phyloP scores from a whole-genome alignment of 2,329 filamentous ascomycete genomes.

The Sporothrix schenckii region DNA sequence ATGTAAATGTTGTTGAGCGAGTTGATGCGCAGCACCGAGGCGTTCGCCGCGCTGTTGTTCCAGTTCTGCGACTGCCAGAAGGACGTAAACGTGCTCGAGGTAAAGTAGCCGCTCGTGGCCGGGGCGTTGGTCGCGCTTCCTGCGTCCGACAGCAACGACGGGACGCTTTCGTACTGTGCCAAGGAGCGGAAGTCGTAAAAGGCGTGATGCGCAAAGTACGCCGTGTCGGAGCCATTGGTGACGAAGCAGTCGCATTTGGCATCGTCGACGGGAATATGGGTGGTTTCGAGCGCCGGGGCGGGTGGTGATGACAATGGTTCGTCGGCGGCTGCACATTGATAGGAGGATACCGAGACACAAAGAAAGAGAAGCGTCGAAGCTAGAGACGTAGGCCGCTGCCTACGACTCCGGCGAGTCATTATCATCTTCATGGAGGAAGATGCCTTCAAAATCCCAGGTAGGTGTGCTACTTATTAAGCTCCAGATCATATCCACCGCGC shows the following conservation, averaged over 20 bases:
- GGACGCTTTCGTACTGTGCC: constrained; percentile 38
- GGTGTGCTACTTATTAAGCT: neutral
- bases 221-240: constrained; percentile 41
- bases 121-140: constrained; percentile 35
- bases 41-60: constrained; percentile 30
- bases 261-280: constrained; percentile 26
- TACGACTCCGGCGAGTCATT: constrained; percentile 4
- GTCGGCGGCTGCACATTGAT: neutral
- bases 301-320: neutral
- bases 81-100: constrained; percentile 39
- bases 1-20: constrained; percentile 49
- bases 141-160: constrained; percentile 38
- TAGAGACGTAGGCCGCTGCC: constrained; percentile 16
- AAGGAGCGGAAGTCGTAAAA: constrained; percentile 45
- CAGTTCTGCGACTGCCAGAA: constrained; percentile 42
- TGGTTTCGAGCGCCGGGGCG: neutral
- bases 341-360: neutral
- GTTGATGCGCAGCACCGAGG: constrained; percentile 41
- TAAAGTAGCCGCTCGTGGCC: constrained; percentile 42
- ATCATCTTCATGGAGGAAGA: neutral
- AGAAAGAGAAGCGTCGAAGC: constrained; percentile 5
- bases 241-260: constrained; percentile 42
- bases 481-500: neutral
- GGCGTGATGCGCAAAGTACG: constrained; percentile 42
- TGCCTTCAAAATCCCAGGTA: neutral